Evolutionary conservation across 1,284 basidiomycete species (phyloP), one percentile per base, ranked within the genome.

Genomic region (Irpex sp.): DNA sequence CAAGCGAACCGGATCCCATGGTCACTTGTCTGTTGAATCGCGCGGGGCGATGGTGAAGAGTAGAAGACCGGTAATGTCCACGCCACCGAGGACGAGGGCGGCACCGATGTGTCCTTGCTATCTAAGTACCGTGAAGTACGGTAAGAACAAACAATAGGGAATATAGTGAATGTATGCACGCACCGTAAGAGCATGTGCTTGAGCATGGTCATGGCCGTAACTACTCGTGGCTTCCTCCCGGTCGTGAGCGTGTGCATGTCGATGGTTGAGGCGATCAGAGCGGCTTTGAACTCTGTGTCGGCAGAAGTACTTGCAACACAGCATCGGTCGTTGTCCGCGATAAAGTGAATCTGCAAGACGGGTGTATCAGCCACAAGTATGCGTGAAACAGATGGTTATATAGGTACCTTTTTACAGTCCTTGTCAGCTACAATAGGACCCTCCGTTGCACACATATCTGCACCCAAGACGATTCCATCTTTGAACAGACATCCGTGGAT

Each of bases 231-330:
- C 80, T 94, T 95, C 71, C 97, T 85, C 20, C 96, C 96, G 32
- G 95, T 96, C 13, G 94, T 94, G 44, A 97, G 87, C 0, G 91
- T 87, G 78, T 98, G 97, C 9, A 98, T 86, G 81, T 97, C 95
- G 82, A 99, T 95, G 83, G 98, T 98, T 45, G 95, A 97, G 0
- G 95, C 95, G 78, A 98, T 98, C 79, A 97, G 89, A 24, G 95
- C 96, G 66, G 97, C 97, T 10, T 94, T 96, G 81, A 98, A 98
- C 84, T 99, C 98, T 0, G 97, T 99, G 81, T 99, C 98, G 11
- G 98, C 98, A 24, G 98, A 98, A 3, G 98, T 99, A 71, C 98
- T 98, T 4, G 98, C 98, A 79, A 98, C 98, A 81, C 98, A 99
- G 88, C 98, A 99, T 70, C 98, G 90, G 76, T 99, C 99, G 74